A percentile compares a stretch with the other conserved stretches of the same genome.
These are phyloP conservation scores for Rhinocladiella mackenziei DNA, from an alignment of 2,329 filamentous ascomycete species.

Conservation along the genomic window DNA sequence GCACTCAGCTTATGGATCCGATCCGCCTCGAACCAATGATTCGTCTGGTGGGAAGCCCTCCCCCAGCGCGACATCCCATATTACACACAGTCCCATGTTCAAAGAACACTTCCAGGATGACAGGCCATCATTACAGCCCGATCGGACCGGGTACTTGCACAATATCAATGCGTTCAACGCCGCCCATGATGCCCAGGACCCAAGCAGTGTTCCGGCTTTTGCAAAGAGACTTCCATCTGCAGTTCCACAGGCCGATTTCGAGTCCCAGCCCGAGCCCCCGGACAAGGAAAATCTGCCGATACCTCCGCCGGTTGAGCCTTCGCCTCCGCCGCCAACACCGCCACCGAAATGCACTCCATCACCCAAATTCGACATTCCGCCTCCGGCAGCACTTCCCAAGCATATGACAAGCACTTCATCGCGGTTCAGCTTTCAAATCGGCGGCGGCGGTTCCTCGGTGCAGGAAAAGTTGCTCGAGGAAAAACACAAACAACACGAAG, in stretches of 20 bases:
- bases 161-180: slow-evolving; percentile 37
- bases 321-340: slow-evolving; percentile 25
- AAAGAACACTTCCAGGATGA: slow-evolving; percentile 58
- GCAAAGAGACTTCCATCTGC: slow-evolving; percentile 41
- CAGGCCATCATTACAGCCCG: slow-evolving; percentile 38
- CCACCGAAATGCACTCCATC: slow-evolving; percentile 26
- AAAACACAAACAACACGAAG: slow-evolving; percentile 55
- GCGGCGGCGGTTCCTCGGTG: slow-evolving; percentile 52
- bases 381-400: slow-evolving; percentile 38
- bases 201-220: slow-evolving; percentile 40
- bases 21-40: slow-evolving; percentile 9
- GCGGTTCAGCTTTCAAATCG: slow-evolving; percentile 63
- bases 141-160: slow-evolving; percentile 43
- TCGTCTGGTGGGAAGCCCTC: slow-evolving; percentile 2
- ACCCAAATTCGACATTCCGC: slow-evolving; percentile 23
- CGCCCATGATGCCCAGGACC: slow-evolving; percentile 32
- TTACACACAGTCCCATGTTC: slow-evolving; percentile 54
- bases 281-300: slow-evolving; percentile 11
- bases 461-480: slow-evolving; percentile 63
- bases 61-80: slow-evolving; percentile 11
- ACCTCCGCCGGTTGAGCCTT: slow-evolving; percentile 10
- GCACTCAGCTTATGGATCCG: slow-evolving; percentile 10
- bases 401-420: slow-evolving; percentile 56
- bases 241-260: slow-evolving; percentile 13
- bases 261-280: neutral